Percentiles rank a stretch among this genome's conserved stretches.
phyloP scores from a whole-genome alignment of 2,329 filamentous ascomycete genomes.

The Alternaria sp. region DNA sequence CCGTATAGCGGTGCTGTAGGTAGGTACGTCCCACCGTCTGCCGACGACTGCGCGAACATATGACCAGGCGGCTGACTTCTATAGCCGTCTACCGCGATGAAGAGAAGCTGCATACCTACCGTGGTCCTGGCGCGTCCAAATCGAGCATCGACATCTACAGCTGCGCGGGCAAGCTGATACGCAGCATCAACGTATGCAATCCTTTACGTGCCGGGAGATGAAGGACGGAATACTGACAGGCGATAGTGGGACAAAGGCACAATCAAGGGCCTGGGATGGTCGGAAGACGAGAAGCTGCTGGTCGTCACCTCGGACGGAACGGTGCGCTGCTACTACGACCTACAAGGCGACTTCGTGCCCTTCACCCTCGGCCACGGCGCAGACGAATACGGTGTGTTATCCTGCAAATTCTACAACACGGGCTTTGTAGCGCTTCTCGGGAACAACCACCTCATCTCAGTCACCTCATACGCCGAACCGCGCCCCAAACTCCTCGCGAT shows the following conservation, averaged over 20 bases:
- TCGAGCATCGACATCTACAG: constrained; percentile 94
- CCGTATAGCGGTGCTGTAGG: constrained; percentile 93
- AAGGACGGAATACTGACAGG: constrained; percentile 17
- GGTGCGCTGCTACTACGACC: constrained; percentile 85
- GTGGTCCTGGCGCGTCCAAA: constrained; percentile 73
- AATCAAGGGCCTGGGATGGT: constrained; percentile 92
- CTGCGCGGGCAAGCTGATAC: constrained; percentile 86
- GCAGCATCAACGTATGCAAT: constrained; percentile 69
- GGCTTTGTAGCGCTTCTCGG: constrained; percentile 92
- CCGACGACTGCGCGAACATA: constrained; percentile 1
- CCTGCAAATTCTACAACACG: constrained; percentile 88
- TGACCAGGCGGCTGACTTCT: constrained; percentile 33
- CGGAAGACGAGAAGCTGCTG: constrained; percentile 89
- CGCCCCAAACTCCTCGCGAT: constrained; percentile 81
- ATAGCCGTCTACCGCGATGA: constrained; percentile 89
- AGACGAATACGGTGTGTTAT: constrained; percentile 84
- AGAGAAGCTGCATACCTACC: constrained; percentile 79
- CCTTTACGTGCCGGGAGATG: constrained; percentile 1
- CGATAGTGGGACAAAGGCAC: constrained; percentile 82
- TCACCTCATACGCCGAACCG: constrained; percentile 90
- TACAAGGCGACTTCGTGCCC: constrained; percentile 94
- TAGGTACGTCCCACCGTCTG: constrained; percentile 52
- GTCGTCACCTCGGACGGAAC: constrained; percentile 89
- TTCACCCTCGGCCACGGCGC: constrained; percentile 89
- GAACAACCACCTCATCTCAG: constrained; percentile 85